phyloP scores from a whole-genome alignment of 1,284 basidiomycete species.

The Pseudozyma pruni region DNA sequence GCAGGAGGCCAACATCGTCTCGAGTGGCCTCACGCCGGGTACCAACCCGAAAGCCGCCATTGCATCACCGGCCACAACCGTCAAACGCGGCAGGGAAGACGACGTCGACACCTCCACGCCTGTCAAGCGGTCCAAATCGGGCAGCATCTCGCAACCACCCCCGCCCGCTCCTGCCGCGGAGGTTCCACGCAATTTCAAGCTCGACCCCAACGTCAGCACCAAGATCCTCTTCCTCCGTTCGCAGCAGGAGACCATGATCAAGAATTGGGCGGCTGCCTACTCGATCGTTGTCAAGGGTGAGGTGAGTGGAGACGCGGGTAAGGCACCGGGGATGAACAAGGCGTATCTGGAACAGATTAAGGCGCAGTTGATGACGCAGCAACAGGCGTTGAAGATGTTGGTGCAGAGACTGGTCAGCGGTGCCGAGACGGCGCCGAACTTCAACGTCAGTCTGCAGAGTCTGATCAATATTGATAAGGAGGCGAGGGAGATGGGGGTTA shows the following conservation, averaged over 20 bases:
- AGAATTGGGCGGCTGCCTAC: conserved; percentile 48
- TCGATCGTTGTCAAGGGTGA: conserved; percentile 23
- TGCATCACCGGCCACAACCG: not conserved
- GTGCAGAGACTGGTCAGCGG: conserved; percentile 44
- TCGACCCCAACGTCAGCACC: conserved; percentile 38
- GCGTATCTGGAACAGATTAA: conserved; percentile 53
- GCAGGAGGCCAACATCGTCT: conserved; percentile 38
- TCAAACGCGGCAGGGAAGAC: conserved; percentile 34
- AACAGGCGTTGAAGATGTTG: conserved; percentile 49
- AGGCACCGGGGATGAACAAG: conserved; percentile 39
- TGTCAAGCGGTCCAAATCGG: conserved; percentile 40
- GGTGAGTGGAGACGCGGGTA: conserved; percentile 2
- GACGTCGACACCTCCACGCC: conserved; percentile 15
- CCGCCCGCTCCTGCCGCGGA: not conserved
- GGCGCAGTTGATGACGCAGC: conserved; percentile 52
- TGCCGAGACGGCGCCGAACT: conserved; percentile 38
- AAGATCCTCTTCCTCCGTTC: conserved; percentile 55
- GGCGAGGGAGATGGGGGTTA: conserved; percentile 54
- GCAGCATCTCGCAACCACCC: conserved; percentile 32
- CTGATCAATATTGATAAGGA: conserved; percentile 61
- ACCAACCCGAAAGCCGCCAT: not conserved
- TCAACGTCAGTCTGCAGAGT: conserved; percentile 52
- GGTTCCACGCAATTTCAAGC: conserved; percentile 32
- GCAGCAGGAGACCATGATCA: conserved; percentile 59
- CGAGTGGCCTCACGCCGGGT: conserved; percentile 24